Evolutionary conservation across 257 asterid species (phyloP), one percentile per base, ranked within the genome.

Genomic region (Paulownia fortunei): DNA sequence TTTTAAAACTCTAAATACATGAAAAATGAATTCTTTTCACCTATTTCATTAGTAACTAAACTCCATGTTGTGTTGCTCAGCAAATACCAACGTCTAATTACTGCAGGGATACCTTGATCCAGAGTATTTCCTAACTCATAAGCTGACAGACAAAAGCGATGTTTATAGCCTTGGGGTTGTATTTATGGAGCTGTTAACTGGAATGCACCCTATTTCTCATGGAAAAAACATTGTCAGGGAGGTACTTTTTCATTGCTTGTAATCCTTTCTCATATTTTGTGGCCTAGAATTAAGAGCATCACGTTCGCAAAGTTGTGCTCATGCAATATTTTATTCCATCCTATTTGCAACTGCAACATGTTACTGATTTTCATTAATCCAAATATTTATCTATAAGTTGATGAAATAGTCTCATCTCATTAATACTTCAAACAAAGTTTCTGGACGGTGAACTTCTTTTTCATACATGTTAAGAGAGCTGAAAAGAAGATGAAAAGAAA

Each of bases 51-150:
- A 36, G 26, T 34, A 18, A 34, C 19, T 71, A 9, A 19, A 27
- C 21, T 39, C 19, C 8, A 19, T 75, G 73, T 36, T 12, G 47
- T 21, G 44, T n/a, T n/a, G n/a, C 19, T 18, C 23, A 41, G 26
- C 41, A 72, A 59, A 44, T 32, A n/a, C 4, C 63, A 60, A 27
- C 54, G 4, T 42, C 26, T 78, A 64, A 59, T 52, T 59, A 36
- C 39, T 87, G 86, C 87, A 94, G 99, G 99, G 99, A 52, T 92
- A 94, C 76, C 98, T 94, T 72, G 99, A 94, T 82, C 99, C 99
- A 8, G 98, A 94, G 82, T 94, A 94, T 61, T 92, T 92, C 81
- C 86, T 94, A 72, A 94, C 99, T 23, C 97, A 89, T 59, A 87
- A 92, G 79, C 84, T 94, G 79, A 92, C 99, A 0, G 98, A 94